Conservation (phyloP, 257 asterid species). For the Scutellaria barbata region DNA sequence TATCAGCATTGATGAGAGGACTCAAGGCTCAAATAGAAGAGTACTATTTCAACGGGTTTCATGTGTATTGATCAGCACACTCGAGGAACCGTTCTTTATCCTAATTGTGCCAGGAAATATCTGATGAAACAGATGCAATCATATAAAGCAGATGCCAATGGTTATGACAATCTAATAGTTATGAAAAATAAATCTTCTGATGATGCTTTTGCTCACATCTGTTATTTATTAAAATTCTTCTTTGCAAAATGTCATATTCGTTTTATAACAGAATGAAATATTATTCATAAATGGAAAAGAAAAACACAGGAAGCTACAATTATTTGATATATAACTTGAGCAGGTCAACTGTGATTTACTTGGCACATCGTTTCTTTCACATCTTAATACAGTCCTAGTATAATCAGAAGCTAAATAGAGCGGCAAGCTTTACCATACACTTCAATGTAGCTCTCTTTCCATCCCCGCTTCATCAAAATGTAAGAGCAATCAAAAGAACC, state of each 20-base stretch:
- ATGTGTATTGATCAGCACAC: conserved; percentile 9
- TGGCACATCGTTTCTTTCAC: background rate
- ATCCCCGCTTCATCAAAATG: conserved; percentile 14
- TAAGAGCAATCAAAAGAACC: conserved; percentile 2
- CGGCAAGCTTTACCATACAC: background rate
- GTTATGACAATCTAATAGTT: background rate
- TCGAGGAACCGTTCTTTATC: background rate
- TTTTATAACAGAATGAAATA: background rate
- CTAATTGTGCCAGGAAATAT: conserved; percentile 1
- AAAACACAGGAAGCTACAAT: background rate
- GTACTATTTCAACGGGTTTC: background rate
- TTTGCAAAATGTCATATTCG: too few species aligned
- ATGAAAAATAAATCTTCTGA: background rate
- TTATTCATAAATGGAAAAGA: background rate
- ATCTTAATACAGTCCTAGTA: background rate
- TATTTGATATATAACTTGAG: too few species aligned
- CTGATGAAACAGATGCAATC: background rate
- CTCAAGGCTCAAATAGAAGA: background rate
- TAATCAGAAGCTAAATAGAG: conserved; percentile 15
- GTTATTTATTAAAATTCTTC: too few species aligned
- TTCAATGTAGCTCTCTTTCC: background rate
- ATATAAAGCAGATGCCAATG: background rate
- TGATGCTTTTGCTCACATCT: too few species aligned
- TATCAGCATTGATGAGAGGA: background rate
- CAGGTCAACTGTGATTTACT: background rate